Percentiles rank a stretch among this genome's conserved stretches.
Evolutionary conservation across 345 rosid species (phyloP).

Genomic region (Lagerstroemia speciosa): DNA sequence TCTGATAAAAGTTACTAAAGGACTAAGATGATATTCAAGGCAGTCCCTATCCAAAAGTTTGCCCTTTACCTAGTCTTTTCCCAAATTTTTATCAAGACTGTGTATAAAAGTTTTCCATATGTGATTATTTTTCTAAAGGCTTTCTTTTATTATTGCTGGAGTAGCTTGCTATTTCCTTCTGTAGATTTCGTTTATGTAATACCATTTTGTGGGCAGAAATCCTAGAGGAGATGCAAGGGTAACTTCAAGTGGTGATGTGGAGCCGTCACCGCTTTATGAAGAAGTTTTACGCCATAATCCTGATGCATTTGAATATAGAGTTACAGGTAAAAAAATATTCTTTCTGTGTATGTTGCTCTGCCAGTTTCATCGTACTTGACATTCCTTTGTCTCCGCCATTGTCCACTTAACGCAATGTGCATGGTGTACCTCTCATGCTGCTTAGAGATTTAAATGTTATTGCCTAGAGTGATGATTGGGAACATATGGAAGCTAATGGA

Average conservation of each 20-base stretch:
- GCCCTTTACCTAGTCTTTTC: background rate
- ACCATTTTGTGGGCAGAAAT: conserved; percentile 38
- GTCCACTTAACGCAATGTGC: background rate
- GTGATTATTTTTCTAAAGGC: background rate
- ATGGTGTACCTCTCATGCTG: background rate
- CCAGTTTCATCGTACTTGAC: background rate
- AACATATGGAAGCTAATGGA: background rate
- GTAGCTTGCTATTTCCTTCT: background rate
- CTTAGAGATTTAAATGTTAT: background rate
- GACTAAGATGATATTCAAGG: background rate
- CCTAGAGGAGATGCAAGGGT: conserved; percentile 44
- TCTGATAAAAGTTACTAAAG: background rate
- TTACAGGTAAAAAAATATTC: conserved; percentile 61
- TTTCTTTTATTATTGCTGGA: background rate
- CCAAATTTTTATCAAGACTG: background rate
- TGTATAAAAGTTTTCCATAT: background rate
- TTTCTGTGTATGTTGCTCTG: conserved; percentile 16
- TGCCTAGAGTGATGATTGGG: background rate
- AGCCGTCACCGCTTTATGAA: conserved; percentile 48
- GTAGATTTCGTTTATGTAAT: background rate
- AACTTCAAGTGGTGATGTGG: conserved; percentile 21
- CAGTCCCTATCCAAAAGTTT: background rate
- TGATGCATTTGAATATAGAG: conserved; percentile 76
- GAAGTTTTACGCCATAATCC: conserved; percentile 59
- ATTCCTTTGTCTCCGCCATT: background rate